A percentile compares a stretch with the other conserved stretches of the same genome.
These are phyloP conservation scores for Alternaria sp. DNA, from an alignment of 2,329 filamentous ascomycete species.

Conservation along the genomic window DNA sequence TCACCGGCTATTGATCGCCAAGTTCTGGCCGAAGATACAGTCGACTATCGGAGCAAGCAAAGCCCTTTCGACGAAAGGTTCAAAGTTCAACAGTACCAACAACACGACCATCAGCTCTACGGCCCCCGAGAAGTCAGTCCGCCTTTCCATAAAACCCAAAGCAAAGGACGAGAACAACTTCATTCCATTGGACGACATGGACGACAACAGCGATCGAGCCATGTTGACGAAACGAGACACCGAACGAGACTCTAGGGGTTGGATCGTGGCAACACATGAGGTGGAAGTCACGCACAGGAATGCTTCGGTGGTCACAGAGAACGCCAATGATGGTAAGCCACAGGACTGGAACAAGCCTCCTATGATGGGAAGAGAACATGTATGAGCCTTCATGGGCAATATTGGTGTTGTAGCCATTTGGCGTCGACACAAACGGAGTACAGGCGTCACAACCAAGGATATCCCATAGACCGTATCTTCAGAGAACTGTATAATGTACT, in stretches of 20 bases:
- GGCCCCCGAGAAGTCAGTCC: constrained; percentile 2
- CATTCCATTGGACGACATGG: constrained; percentile 29
- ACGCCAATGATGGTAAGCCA: not conserved
- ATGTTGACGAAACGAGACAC: not conserved
- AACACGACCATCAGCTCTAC: not conserved
- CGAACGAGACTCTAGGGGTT: constrained; percentile 6
- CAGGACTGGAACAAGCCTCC: constrained; percentile 15
- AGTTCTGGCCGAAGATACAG: constrained; percentile 21
- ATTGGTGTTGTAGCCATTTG: not conserved
- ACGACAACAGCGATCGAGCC: constrained; percentile 13
- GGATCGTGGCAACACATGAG: constrained; percentile 10
- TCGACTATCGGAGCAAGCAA: constrained; percentile 15
- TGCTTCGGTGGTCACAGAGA: not conserved
- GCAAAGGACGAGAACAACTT: constrained; percentile 23
- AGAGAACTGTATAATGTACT: not conserved
- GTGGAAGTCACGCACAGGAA: constrained; percentile 2
- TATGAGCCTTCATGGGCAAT: not conserved
- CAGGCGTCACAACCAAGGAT: not conserved
- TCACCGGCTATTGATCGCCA: constrained; percentile 21
- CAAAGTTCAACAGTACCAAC: not conserved
- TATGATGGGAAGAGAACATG: constrained; percentile 15
- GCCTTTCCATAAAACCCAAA: constrained; percentile 25
- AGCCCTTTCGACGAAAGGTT: constrained; percentile 2
- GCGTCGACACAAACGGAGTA: not conserved
- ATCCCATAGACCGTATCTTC: not conserved